phyloP scores from a whole-genome alignment of 2,329 filamentous ascomycete species.

The Colletotrichum agaves region DNA sequence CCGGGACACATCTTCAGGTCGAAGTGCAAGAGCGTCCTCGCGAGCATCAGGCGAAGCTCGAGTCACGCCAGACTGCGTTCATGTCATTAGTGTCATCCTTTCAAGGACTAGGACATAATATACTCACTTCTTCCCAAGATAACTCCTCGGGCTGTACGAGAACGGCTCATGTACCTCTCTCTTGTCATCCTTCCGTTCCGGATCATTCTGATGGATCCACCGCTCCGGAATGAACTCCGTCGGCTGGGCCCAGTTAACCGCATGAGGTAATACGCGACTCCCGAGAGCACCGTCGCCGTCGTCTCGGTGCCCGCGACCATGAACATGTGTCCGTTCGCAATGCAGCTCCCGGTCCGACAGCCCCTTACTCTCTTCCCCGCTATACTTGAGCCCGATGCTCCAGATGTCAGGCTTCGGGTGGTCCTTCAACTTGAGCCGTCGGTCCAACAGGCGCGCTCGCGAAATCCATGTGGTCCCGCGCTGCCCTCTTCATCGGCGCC shows the following conservation, averaged over 20 bases:
- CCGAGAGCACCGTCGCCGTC: slow-evolving; percentile 55
- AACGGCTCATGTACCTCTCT: slow-evolving; percentile 59
- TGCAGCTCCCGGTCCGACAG: slow-evolving; percentile 21
- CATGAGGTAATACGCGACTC: slow-evolving; percentile 53
- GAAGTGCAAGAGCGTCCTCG: slow-evolving; percentile 60
- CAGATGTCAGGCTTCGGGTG: slow-evolving; percentile 35
- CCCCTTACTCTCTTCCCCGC: neutral
- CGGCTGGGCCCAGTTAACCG: slow-evolving; percentile 55
- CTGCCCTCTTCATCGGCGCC: slow-evolving; percentile 24
- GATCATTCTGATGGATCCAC: slow-evolving; percentile 44
- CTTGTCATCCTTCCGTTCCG: slow-evolving; percentile 47
- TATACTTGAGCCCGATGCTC: slow-evolving; percentile 23
- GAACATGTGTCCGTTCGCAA: slow-evolving; percentile 39
- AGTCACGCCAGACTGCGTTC: slow-evolving; percentile 56
- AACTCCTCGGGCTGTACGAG: slow-evolving; percentile 59
- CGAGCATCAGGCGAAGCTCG: slow-evolving; percentile 61
- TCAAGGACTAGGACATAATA: neutral
- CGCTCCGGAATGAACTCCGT: slow-evolving; percentile 59
- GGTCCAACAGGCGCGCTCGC: slow-evolving; percentile 27
- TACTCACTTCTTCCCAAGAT: slow-evolving; percentile 57
- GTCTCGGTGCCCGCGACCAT: slow-evolving; percentile 56
- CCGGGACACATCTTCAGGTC: slow-evolving; percentile 54
- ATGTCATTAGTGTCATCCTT: too few species aligned
- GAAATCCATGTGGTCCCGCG: slow-evolving; percentile 25
- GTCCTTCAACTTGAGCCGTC: slow-evolving; percentile 2